Base-by-base conservation (phyloP, 352 stramenopile genomes). In the Phytophthora palmivora region DNA sequence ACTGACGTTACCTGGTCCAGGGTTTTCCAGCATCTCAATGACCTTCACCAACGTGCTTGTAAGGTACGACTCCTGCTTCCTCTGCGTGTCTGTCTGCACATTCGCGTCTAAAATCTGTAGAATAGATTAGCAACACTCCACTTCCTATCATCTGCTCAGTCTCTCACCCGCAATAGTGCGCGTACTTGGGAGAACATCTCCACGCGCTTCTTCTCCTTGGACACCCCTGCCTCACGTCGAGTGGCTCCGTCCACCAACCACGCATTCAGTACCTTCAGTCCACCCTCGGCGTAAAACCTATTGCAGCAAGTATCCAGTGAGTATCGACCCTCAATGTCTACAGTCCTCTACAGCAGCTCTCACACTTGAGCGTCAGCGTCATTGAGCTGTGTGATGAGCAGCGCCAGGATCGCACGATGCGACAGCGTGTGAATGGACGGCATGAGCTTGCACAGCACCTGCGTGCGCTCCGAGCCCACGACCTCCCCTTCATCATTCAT, bases 401-500 rank as follows among this genome's bases (percentile, higher is more conserved):
- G 85, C 37, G 79, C 82, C 49, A 94, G 71, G 38, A 92, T 89
- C 12, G 81, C 84, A 64, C 84, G 84, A 62, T 94, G 84, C 43
- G 84, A 82, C 36, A 80, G 55, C 64, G 84, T 94, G 71, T 92
- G 81, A 63, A 94, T 92, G 37, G 80, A 92, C 41, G 84, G 81
- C 84, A 94, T 88, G 71, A 94, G 84, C 55, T 90, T 88, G 70
- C 82, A 91, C 32, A 92, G 72, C 57, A 92, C 77, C 63, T 90
- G 74, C 49, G 82, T 94, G 69, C 81, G 81, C 59, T 92, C 84
- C 8, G 79, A 63, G 2, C 84, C 82, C 18, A 89, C 74, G 18
- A 94, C 80, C 21, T 92, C 83, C 49, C 82, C 84, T 11, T 92
- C 81, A 33, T 94, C 84, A 64, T 94, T 94, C 70, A 94, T 81